phyloP scores from a whole-genome alignment of 495 filamentous ascomycete genomes.

The Cryomyces antarcticus region DNA sequence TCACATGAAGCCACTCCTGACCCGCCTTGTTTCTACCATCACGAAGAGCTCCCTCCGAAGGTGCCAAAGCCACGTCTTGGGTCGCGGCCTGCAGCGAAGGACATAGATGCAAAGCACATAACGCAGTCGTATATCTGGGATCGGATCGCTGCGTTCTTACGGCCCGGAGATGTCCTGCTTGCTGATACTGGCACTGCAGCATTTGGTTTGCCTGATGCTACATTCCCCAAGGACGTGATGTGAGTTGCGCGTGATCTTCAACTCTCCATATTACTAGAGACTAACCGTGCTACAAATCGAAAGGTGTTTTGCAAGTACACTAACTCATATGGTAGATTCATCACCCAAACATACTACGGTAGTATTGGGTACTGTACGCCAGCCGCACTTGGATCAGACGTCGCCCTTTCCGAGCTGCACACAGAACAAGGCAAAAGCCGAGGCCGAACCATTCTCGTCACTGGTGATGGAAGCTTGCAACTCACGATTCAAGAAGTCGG shows the following conservation, averaged over 20 bases:
- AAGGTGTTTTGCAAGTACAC: no score
- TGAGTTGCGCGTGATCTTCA: not conserved
- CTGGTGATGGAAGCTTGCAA: conserved; percentile 19
- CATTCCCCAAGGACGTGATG: conserved; percentile 4
- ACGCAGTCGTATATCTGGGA: conserved; percentile 20
- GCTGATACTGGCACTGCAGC: conserved; percentile 19
- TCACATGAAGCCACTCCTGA: conserved; percentile 15
- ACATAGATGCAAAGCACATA: conserved; percentile 9
- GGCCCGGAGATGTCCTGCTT: conserved; percentile 16
- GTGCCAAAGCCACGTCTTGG: not conserved
- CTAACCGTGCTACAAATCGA: not conserved
- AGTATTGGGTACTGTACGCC: conserved; percentile 19
- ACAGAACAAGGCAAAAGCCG: not conserved
- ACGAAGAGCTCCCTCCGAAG: not conserved
- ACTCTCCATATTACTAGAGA: not conserved
- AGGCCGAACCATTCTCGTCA: conserved; percentile 16
- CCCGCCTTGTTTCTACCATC: conserved; percentile 1
- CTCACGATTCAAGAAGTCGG: conserved; percentile 20
- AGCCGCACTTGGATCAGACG: conserved; percentile 16
- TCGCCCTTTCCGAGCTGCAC: conserved; percentile 9
- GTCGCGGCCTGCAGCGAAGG: no score
- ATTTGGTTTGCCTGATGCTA: conserved; percentile 14
- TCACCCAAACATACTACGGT: conserved; percentile 20
- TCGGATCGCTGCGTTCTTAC: conserved; percentile 10
- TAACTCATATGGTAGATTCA: conserved; percentile 5